Evolutionary conservation across 257 asterid species (phyloP).

Genomic region (Nicotiana benthamiana): DNA sequence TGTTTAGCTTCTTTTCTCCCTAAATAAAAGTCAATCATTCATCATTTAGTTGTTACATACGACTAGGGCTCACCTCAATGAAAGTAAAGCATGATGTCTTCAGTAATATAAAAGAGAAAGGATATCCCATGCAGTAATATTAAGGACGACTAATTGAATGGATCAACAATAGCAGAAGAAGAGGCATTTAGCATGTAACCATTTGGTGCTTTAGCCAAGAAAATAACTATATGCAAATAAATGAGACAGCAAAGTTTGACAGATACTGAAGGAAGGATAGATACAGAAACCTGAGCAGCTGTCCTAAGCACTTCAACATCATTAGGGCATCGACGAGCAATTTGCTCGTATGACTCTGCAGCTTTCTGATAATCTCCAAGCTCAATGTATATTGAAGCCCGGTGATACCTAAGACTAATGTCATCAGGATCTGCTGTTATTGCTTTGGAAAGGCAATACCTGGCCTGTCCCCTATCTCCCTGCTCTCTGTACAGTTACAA

Average conservation of each 20-base stretch:
- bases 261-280: neutral
- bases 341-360: slow-evolving; percentile 68
- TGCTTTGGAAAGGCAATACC: slow-evolving; percentile 67
- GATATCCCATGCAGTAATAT: neutral
- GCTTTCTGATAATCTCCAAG: slow-evolving; percentile 60
- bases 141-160: neutral
- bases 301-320: slow-evolving; percentile 35
- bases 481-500: slow-evolving; percentile 34
- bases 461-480: slow-evolving; percentile 61
- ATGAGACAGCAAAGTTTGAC: neutral
- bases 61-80: neutral
- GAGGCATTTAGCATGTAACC: neutral
- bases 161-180: neutral
- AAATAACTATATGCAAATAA: neutral
- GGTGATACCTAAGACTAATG: slow-evolving; percentile 43
- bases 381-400: slow-evolving; percentile 63
- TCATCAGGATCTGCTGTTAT: slow-evolving; percentile 76
- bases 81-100: neutral
- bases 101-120: neutral
- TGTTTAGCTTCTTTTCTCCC: neutral
- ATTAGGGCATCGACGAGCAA: slow-evolving; percentile 52
- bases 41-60: neutral
- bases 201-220: neutral
- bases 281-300: slow-evolving; percentile 45
- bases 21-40: neutral